Percentiles rank a stretch among this genome's conserved stretches.
phyloP scores from a whole-genome alignment of 805 yeast genomes.

The Soucietia sequanensis region DNA sequence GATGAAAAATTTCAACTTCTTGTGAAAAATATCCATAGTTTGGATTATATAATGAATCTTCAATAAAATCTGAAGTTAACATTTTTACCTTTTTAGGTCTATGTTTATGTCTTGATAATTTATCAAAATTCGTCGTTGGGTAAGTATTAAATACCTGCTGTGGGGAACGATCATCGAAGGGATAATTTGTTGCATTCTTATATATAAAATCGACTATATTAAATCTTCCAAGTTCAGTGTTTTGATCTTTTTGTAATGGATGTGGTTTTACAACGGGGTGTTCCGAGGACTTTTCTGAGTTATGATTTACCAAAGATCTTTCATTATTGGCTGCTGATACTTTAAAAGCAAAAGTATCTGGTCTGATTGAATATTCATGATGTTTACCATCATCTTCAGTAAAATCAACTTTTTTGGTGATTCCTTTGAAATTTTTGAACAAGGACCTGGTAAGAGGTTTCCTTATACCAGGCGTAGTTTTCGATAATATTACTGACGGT shows the following conservation, averaged over 20 bases:
- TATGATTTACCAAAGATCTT: constrained; percentile 11
- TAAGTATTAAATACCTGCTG: constrained; percentile 37
- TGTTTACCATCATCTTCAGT: constrained; percentile 21
- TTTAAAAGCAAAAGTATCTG: constrained; percentile 45
- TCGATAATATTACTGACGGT: too few relatives aligned
- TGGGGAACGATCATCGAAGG: constrained; percentile 35
- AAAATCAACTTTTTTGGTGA: constrained; percentile 14
- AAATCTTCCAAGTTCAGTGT: constrained; percentile 9
- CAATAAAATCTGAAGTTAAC: constrained; percentile 79
- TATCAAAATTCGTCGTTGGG: constrained; percentile 33
- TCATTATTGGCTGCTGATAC: constrained; percentile 24
- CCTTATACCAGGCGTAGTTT: not conserved
- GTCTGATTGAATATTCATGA: constrained; percentile 45
- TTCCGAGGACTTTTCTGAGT: not conserved
- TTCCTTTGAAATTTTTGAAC: constrained; percentile 17
- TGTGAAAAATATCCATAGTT: constrained; percentile 78
- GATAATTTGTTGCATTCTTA: constrained; percentile 41
- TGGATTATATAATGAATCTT: constrained; percentile 80
- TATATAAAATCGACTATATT: constrained; percentile 36
- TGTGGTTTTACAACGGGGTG: constrained; percentile 10
- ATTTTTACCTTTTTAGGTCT: constrained; percentile 67
- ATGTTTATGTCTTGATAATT: constrained; percentile 27
- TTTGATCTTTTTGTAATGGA: constrained; percentile 21
- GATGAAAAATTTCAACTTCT: constrained; percentile 75
- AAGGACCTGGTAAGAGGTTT: constrained; percentile 10